Percentiles rank a stretch among this genome's conserved stretches.
These are phyloP conservation scores for Schizosaccharomyces octosporus DNA, from an alignment of 805 yeast species.

Conservation along the genomic window DNA sequence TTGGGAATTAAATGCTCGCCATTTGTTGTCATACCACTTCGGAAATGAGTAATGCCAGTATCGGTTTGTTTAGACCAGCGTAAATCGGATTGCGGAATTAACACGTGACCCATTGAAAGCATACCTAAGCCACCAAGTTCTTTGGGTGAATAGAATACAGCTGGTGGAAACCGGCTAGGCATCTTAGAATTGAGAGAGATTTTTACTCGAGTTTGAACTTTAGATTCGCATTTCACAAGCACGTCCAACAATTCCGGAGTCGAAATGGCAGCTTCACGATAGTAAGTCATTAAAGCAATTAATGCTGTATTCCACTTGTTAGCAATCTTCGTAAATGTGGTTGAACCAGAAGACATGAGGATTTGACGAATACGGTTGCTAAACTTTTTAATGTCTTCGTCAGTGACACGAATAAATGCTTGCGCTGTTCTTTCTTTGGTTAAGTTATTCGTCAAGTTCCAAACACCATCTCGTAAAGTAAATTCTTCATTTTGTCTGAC, in stretches of 20 bases:
- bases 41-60: slow-evolving; percentile 78
- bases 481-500: slow-evolving; percentile 25
- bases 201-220: slow-evolving; percentile 80
- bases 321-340: slow-evolving; percentile 83
- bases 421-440: slow-evolving; percentile 73
- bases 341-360: slow-evolving; percentile 83
- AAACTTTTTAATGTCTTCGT: slow-evolving; percentile 55
- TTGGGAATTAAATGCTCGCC: slow-evolving; percentile 66
- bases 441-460: slow-evolving; percentile 54
- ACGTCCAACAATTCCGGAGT: slow-evolving; percentile 57
- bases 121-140: slow-evolving; percentile 94
- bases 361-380: slow-evolving; percentile 68
- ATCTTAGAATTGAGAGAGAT: slow-evolving; percentile 88
- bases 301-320: slow-evolving; percentile 90
- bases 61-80: slow-evolving; percentile 84
- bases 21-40: slow-evolving; percentile 75
- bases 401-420: slow-evolving; percentile 64
- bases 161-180: slow-evolving; percentile 98
- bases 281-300: slow-evolving; percentile 65
- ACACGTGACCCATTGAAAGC: slow-evolving; percentile 87
- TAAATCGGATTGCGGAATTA: slow-evolving; percentile 81
- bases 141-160: slow-evolving; percentile 91
- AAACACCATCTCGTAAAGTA: slow-evolving; percentile 52
- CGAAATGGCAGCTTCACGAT: slow-evolving; percentile 73
- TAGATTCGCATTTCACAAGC: slow-evolving; percentile 74